Percentiles rank a stretch among this genome's conserved stretches.
phyloP scores from a whole-genome alignment of 208 protist genomes.

The Trypanosoma caninum region DNA sequence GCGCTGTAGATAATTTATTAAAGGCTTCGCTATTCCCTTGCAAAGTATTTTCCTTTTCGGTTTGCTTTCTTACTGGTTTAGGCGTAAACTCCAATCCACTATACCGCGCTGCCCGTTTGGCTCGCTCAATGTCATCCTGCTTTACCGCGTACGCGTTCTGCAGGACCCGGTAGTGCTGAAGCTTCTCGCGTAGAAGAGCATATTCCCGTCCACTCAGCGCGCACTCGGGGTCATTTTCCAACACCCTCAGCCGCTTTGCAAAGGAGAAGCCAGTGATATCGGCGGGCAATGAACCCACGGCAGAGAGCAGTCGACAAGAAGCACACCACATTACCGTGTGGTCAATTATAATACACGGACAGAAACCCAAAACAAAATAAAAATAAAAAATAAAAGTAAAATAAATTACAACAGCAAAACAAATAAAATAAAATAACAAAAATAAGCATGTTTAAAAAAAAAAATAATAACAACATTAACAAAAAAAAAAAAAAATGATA shows the following conservation, averaged over 20 bases:
- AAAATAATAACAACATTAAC: background rate
- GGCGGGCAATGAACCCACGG: background rate
- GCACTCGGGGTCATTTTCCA: slow-evolving; percentile 23
- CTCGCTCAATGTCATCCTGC: slow-evolving; percentile 80
- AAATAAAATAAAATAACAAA: background rate
- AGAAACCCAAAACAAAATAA: background rate
- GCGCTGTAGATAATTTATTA: no score
- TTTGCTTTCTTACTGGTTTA: slow-evolving; percentile 31
- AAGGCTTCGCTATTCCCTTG: no score
- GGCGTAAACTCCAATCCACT: slow-evolving; percentile 85
- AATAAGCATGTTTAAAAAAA: background rate
- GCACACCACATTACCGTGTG: slow-evolving; percentile 16
- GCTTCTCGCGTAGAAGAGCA: slow-evolving; percentile 48
- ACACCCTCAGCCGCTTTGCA: slow-evolving; percentile 32
- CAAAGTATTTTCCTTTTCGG: background rate
- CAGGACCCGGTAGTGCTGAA: slow-evolving; percentile 60
- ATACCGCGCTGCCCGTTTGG: slow-evolving; percentile 65
- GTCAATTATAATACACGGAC: background rate
- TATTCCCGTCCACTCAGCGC: slow-evolving; percentile 56
- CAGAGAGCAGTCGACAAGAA: slow-evolving; percentile 6
- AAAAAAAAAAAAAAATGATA: background rate
- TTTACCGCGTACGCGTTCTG: slow-evolving; percentile 81
- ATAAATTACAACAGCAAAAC: background rate
- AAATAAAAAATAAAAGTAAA: background rate
- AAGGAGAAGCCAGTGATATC: slow-evolving; percentile 19